phyloP scores from a whole-genome alignment of 1,284 basidiomycete species.

The Cutaneotrichosporon sp. region DNA sequence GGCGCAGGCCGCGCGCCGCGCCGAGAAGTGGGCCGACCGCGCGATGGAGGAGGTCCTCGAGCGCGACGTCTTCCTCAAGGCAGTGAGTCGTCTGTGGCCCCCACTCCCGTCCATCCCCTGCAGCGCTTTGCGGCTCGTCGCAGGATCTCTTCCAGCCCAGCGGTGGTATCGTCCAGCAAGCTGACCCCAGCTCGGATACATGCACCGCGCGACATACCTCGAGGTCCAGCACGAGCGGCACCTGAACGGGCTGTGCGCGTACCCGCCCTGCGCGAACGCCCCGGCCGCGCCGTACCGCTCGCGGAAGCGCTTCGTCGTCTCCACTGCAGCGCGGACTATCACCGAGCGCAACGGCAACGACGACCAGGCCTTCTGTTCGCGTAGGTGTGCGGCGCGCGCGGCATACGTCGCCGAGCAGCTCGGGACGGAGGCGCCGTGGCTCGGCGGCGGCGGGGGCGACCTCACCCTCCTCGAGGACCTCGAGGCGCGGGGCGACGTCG shows the following conservation, averaged over 20 bases:
- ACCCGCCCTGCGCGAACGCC: conserved; percentile 37
- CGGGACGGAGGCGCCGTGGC: conserved; percentile 36
- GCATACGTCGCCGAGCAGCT: conserved; percentile 34
- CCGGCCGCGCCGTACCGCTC: conserved; percentile 33
- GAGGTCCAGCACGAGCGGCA: conserved; percentile 45
- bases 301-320: conserved; percentile 31
- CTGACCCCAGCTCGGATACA: conserved; percentile 24
- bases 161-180: no score
- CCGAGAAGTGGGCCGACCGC: conserved; percentile 25
- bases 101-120: background rate
- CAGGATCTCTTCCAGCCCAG: no score
- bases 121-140: no score
- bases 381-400: conserved; percentile 30
- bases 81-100: conserved; percentile 13
- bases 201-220: conserved; percentile 34
- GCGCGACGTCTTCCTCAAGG: conserved; percentile 11
- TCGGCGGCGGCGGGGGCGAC: conserved; percentile 19
- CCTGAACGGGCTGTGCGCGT: conserved; percentile 43
- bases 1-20: conserved; percentile 10
- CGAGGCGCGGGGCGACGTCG: conserved; percentile 27
- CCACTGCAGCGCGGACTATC: conserved; percentile 30
- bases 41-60: conserved; percentile 24
- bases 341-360: conserved; percentile 38
- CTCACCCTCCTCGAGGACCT: conserved; percentile 37
- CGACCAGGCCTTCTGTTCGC: conserved; percentile 41